Evolutionary conservation across 805 yeast species (phyloP), one percentile per base, ranked within the genome.

Genomic region (Debaryomyces tyrocola): DNA sequence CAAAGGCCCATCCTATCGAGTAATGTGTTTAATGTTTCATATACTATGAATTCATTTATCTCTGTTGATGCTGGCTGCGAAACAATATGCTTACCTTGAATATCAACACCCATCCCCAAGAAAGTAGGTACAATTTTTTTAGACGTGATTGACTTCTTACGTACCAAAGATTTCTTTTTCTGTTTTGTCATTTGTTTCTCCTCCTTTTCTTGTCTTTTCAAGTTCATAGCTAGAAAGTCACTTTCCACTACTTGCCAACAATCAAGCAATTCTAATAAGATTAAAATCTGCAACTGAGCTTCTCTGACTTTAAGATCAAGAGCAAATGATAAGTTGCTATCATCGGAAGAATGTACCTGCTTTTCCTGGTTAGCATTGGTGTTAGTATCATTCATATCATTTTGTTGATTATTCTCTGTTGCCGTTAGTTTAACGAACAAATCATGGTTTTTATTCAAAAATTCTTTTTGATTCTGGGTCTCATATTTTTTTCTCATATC

Each of bases 1-100:
- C 82, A 70, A 29, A 82, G 72, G 21, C 77, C 74, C 52, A 82
- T 62, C 49, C 80, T 75, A 56, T 81, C 86, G 2, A 80, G 56
- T 28, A 77, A 67, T 5, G 76, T 57, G 48, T 76, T 78, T 37
- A 81, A 55, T 1, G 62, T 53, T 3, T 46, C 48, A 24, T 56
- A 64, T 27, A 67, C 44, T 2, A 49, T 20, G 43, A 33, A 56
- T 8, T 53, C 49, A 24, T 47, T 52, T 9, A 49, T 52, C 34
- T 64, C 69, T 38, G 62, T 62, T 38, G 47, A 61, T 12, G 6
- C 17, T 14, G 34, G 34, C 33, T 60, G 60, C 15, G 59, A 41
- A 24, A 24, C 40, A 12, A 33, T 37, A 18, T 47, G 21, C 5
- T 29, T 6, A 11, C 18, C 35, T 11, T n/a, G 27, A 18, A 55